A percentile compares a stretch with the other conserved stretches of the same genome.
Evolutionary conservation across 2,329 filamentous ascomycete genomes (phyloP).

Genomic region (Didymella pinodella): DNA sequence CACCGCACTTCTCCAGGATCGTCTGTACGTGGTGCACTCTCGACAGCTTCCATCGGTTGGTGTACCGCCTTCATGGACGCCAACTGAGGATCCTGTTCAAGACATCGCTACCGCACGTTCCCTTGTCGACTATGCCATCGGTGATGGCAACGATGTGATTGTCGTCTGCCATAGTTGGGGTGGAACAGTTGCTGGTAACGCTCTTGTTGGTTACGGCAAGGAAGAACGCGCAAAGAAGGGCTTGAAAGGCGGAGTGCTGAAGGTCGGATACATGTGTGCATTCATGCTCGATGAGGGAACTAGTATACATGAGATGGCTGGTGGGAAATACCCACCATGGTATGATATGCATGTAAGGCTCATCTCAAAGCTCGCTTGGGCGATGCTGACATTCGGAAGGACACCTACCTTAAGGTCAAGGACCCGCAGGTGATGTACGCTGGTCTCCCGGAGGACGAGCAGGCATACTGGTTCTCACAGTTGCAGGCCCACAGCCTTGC

Average conservation of each 20-base stretch:
- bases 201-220: conserved; percentile 47
- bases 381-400: not conserved
- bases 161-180: conserved; percentile 57
- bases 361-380: no score
- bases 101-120: conserved; percentile 48
- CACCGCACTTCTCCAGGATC: conserved; percentile 36
- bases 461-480: conserved; percentile 31
- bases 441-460: conserved; percentile 37
- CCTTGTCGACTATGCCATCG: conserved; percentile 47
- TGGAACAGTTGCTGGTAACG: conserved; percentile 52
- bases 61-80: conserved; percentile 23
- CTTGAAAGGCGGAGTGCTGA: conserved; percentile 51
- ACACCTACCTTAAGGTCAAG: conserved; percentile 2
- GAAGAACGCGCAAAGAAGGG: conserved; percentile 45
- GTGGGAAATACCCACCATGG: conserved; percentile 2
- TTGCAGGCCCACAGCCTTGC: conserved; percentile 37
- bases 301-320: not conserved
- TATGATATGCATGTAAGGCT: conserved; percentile 4
- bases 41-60: conserved; percentile 42
- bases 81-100: conserved; percentile 40
- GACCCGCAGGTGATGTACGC: conserved; percentile 38
- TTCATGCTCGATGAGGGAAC: conserved; percentile 37
- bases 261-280: conserved; percentile 48
- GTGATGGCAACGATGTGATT: conserved; percentile 52
- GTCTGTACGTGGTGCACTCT: conserved; percentile 42